Evolutionary conservation across 2,329 filamentous ascomycete species (phyloP).

Genomic region (Cryphonectria nitschkei): DNA sequence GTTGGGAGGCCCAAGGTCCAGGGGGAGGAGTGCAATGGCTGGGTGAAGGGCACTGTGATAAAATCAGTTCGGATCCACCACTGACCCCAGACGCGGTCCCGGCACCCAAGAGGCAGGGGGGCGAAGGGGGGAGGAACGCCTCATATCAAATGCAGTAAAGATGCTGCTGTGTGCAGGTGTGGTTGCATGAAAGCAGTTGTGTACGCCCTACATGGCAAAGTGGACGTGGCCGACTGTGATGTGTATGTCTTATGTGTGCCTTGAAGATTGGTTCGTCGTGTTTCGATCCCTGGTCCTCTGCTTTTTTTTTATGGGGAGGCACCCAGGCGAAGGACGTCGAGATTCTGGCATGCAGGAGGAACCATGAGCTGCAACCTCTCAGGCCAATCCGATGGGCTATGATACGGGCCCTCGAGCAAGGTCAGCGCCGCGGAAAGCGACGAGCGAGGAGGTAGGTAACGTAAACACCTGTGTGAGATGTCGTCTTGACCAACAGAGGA

Average conservation of each 20-base stretch:
- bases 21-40: neutral
- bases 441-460: neutral
- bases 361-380: neutral
- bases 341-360: slow-evolving; percentile 18
- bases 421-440: neutral
- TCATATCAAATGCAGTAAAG: neutral
- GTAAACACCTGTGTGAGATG: neutral
- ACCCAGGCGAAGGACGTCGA: neutral
- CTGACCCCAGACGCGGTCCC: slow-evolving; percentile 19
- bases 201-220: slow-evolving; percentile 13
- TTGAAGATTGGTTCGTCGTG: slow-evolving; percentile 17
- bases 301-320: neutral
- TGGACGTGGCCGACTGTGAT: slow-evolving; percentile 19
- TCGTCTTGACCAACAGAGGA: slow-evolving; percentile 13
- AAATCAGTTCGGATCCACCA: slow-evolving; percentile 21
- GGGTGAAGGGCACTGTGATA: slow-evolving; percentile 5
- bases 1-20: neutral
- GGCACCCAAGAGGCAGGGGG: neutral
- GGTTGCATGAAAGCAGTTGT: slow-evolving; percentile 12
- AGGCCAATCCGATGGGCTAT: neutral
- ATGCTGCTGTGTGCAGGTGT: neutral
- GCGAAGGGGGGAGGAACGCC: neutral
- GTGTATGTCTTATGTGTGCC: slow-evolving; percentile 16
- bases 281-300: slow-evolving; percentile 12
- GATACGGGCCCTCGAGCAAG: neutral